A percentile compares a stretch with the other conserved stretches of the same genome.
These are phyloP conservation scores for Marasmius sp. DNA, from an alignment of 1,284 basidiomycete genomes.

Conservation along the genomic window DNA sequence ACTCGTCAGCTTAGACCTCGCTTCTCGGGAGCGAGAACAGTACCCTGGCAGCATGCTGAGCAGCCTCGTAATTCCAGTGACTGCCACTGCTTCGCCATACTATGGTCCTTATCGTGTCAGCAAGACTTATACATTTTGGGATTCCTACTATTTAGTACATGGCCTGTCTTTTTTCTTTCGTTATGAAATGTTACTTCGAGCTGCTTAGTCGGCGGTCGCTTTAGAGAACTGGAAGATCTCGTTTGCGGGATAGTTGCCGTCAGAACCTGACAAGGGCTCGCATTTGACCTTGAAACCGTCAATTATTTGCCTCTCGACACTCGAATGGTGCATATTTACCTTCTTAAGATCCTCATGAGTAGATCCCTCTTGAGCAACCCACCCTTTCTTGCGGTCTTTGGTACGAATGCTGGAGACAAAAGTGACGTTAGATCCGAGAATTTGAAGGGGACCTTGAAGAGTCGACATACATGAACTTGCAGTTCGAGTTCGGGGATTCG, in stretches of 20 bases:
- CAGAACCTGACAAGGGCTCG: background rate
- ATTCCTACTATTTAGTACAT: too few relatives aligned
- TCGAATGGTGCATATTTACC: background rate
- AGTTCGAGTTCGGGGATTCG: background rate
- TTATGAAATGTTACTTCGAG: background rate
- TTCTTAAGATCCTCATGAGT: background rate
- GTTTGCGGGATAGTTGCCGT: background rate
- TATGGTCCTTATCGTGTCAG: too few relatives aligned
- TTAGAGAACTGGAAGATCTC: constrained; percentile 1
- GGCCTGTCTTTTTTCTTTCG: too few relatives aligned
- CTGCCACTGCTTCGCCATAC: too few relatives aligned
- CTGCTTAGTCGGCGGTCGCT: background rate
- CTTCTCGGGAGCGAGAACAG: constrained; percentile 14
- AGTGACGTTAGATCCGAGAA: background rate
- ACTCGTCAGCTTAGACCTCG: background rate
- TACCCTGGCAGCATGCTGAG: constrained; percentile 79
- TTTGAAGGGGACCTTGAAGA: background rate
- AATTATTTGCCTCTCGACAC: background rate
- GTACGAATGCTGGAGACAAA: background rate
- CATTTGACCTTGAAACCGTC: background rate
- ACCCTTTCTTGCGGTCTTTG: background rate
- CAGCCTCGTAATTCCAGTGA: constrained; percentile 97
- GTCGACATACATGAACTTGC: constrained; percentile 5
- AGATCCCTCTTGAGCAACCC: constrained; percentile 1
- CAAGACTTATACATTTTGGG: too few relatives aligned